A percentile compares a stretch with the other conserved stretches of the same genome.
These are phyloP conservation scores for Thelonectria rubi DNA, from an alignment of 2,329 filamentous ascomycete species.

Conservation along the genomic window DNA sequence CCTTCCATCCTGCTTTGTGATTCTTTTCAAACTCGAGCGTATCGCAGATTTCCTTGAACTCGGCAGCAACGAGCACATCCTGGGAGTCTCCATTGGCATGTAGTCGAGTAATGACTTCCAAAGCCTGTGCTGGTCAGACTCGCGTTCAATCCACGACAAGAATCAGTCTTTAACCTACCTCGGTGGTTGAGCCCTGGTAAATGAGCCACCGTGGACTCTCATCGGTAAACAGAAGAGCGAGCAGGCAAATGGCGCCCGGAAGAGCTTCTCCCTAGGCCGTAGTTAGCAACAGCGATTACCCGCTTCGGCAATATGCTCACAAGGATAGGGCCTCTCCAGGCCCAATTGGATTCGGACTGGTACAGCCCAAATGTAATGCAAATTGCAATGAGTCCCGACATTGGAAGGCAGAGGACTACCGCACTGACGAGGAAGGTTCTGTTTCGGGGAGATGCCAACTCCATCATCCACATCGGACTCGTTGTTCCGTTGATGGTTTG, in stretches of 20 bases:
- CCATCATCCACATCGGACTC: not conserved
- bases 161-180: not conserved
- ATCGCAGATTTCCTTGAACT: not conserved
- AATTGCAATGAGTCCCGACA: not conserved
- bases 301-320: not conserved
- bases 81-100: not conserved
- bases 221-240: not conserved
- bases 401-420: not conserved
- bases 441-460: not conserved
- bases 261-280: not conserved
- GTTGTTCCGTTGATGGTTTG: not conserved
- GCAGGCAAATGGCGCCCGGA: not conserved
- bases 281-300: no score
- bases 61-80: not conserved
- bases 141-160: not conserved
- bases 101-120: not conserved
- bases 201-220: conserved; percentile 5
- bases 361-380: not conserved
- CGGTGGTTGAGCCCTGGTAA: not conserved
- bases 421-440: not conserved
- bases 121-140: not conserved
- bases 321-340: not conserved
- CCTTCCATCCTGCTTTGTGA: not conserved
- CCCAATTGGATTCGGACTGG: not conserved
- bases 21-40: not conserved